Conservation (phyloP, 164 flowering plant genomes). For the Berberis vulgaris region DNA sequence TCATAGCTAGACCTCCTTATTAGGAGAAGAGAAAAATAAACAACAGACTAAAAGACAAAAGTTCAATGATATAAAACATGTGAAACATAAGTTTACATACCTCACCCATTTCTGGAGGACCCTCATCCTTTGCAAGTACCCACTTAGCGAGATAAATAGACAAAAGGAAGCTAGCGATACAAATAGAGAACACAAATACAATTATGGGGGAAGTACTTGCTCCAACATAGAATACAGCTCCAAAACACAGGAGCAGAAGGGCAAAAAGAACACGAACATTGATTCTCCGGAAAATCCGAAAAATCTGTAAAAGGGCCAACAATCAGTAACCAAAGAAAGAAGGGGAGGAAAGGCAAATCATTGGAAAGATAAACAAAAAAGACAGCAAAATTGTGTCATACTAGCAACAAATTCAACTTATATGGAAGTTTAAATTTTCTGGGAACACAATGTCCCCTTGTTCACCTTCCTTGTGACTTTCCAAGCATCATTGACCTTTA, state of each 20-base stretch:
- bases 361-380: no score
- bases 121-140: conserved; percentile 97
- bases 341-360: background rate
- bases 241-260: conserved; percentile 57
- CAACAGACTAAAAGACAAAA: background rate
- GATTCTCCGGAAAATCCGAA: conserved; percentile 62
- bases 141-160: conserved; percentile 80
- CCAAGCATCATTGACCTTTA: no score
- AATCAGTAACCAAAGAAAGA: conserved; percentile 1
- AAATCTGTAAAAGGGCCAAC: conserved; percentile 43
- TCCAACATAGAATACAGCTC: conserved; percentile 75
- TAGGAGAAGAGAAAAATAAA: no score
- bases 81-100: conserved; percentile 24
- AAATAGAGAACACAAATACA: conserved; percentile 79
- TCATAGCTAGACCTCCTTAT: no score
- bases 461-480: no score
- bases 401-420: no score
- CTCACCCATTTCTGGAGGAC: conserved; percentile 97
- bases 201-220: conserved; percentile 83
- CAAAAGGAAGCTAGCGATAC: conserved; percentile 72
- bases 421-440: no score
- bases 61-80: background rate
- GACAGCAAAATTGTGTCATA: no score
- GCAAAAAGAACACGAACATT: conserved; percentile 62
- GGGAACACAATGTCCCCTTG: no score